These are phyloP conservation scores for Sordaria brevicollis DNA, from an alignment of 495 filamentous ascomycete genomes.

Conservation along the genomic window DNA sequence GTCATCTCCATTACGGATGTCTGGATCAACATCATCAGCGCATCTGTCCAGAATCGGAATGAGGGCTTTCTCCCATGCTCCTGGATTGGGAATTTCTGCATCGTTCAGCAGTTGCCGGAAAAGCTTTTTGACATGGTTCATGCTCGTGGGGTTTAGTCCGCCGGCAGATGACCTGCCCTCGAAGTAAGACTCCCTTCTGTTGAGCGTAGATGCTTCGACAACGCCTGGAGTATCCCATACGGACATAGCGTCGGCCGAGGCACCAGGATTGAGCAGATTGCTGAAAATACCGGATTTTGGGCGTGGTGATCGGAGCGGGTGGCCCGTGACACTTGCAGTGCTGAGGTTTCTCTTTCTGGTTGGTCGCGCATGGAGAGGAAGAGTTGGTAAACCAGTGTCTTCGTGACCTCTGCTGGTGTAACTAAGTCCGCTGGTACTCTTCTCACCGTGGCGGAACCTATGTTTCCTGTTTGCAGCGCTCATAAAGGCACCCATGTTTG, in stretches of 20 bases:
- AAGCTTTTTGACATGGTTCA: slow-evolving; percentile 79
- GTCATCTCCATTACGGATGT: slow-evolving; percentile 79
- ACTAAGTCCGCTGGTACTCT: slow-evolving; percentile 51
- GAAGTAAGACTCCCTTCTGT: slow-evolving; percentile 76
- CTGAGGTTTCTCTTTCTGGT: slow-evolving; percentile 68
- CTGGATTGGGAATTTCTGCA: slow-evolving; percentile 55
- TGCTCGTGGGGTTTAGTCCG: slow-evolving; percentile 75
- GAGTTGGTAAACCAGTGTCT: slow-evolving; percentile 17
- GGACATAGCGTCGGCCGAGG: slow-evolving; percentile 32
- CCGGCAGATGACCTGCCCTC: slow-evolving; percentile 62
- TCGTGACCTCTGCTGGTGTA: slow-evolving; percentile 45
- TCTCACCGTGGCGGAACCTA: slow-evolving; percentile 61
- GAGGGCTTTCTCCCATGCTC: slow-evolving; percentile 82
- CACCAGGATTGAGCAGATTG: slow-evolving; percentile 17
- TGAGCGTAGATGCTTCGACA: slow-evolving; percentile 47
- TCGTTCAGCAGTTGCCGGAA: slow-evolving; percentile 76
- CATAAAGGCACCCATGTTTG: slow-evolving; percentile 41
- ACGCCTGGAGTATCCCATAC: slow-evolving; percentile 23
- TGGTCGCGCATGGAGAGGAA: slow-evolving; percentile 48
- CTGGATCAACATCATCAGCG: slow-evolving; percentile 88
- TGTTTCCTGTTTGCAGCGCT: slow-evolving; percentile 57
- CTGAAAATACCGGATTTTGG: slow-evolving; percentile 34
- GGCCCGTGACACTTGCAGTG: slow-evolving; percentile 54
- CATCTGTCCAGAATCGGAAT: slow-evolving; percentile 86
- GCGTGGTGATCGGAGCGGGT: slow-evolving; percentile 59